These are phyloP conservation scores for Colletotrichum karsti DNA, from an alignment of 2,329 filamentous ascomycete genomes.

Conservation along the genomic window DNA sequence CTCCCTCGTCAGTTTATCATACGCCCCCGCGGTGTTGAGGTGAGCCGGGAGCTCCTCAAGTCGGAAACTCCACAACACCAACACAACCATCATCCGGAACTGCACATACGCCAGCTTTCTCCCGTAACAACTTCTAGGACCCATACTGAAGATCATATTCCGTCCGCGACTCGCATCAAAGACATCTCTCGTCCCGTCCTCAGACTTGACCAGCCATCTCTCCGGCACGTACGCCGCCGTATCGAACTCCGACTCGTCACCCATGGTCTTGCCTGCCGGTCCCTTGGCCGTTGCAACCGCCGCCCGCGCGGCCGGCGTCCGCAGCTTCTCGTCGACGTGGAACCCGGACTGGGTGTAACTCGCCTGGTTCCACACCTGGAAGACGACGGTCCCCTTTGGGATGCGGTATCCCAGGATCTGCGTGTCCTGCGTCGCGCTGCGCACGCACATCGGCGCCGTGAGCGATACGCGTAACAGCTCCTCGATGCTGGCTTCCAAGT, in stretches of 20 bases:
- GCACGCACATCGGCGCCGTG: slow-evolving; percentile 33
- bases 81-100: background rate
- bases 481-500: slow-evolving; percentile 39
- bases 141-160: slow-evolving; percentile 44
- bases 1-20: slow-evolving; percentile 20
- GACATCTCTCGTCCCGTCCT: slow-evolving; percentile 24
- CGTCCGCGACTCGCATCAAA: slow-evolving; percentile 45
- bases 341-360: slow-evolving; percentile 37
- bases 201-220: slow-evolving; percentile 40
- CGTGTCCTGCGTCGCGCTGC: slow-evolving; percentile 36
- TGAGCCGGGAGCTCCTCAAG: slow-evolving; percentile 6
- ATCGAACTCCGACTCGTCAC: slow-evolving; percentile 16
- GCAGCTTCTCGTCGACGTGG: slow-evolving; percentile 35
- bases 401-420: slow-evolving; percentile 35
- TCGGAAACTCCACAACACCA: slow-evolving; percentile 4
- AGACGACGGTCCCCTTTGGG: slow-evolving; percentile 37
- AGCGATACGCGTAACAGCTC: slow-evolving; percentile 37
- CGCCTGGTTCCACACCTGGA: slow-evolving; percentile 26
- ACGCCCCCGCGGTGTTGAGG: slow-evolving; percentile 12
- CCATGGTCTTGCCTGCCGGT: slow-evolving; percentile 36
- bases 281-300: slow-evolving; percentile 28
- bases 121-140: slow-evolving; percentile 47
- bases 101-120: slow-evolving; percentile 40
- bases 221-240: slow-evolving; percentile 43
- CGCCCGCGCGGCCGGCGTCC: slow-evolving; percentile 29